These are phyloP conservation scores for Wickerhamia fluorescens DNA, from an alignment of 805 yeast species.

Conservation along the genomic window DNA sequence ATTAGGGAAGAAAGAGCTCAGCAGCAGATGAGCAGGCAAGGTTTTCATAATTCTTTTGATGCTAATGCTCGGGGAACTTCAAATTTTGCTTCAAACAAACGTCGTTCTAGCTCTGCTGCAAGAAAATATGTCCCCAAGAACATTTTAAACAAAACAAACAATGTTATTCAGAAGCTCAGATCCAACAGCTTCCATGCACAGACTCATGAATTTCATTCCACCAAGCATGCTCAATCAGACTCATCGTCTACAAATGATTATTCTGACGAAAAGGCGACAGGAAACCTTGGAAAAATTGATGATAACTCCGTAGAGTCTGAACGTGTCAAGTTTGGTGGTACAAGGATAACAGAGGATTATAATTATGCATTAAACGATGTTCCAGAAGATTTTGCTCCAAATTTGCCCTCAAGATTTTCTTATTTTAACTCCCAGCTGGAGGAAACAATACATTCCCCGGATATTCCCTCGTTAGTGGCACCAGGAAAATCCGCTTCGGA, in stretches of 20 bases:
- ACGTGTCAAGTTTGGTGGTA: conserved; percentile 35
- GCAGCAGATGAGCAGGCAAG: neutral
- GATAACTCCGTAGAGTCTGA: conserved; percentile 19
- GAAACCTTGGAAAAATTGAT: conserved; percentile 6
- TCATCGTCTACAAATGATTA: conserved; percentile 15
- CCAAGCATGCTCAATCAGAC: conserved; percentile 10
- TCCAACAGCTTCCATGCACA: neutral
- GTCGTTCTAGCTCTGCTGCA: conserved; percentile 36
- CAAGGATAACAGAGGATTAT: conserved; percentile 16
- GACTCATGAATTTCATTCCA: conserved; percentile 1
- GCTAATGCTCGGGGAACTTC: neutral
- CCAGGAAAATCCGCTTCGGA: conserved; percentile 16
- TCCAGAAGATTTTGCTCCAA: conserved; percentile 13
- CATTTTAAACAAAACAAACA: conserved; percentile 13
- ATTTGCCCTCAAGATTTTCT: conserved; percentile 48
- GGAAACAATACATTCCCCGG: conserved; percentile 23
- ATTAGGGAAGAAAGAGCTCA: conserved; percentile 48
- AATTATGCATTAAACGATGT: neutral
- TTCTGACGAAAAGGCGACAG: conserved; percentile 7
- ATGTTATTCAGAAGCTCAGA: conserved; percentile 2
- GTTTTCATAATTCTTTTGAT: neutral
- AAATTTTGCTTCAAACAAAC: neutral
- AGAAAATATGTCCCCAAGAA: conserved; percentile 54
- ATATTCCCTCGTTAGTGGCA: conserved; percentile 16
- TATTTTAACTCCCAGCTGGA: conserved; percentile 21